These are phyloP conservation scores for Fusarium kyushuense DNA, from an alignment of 2,329 filamentous ascomycete genomes.

Conservation along the genomic window DNA sequence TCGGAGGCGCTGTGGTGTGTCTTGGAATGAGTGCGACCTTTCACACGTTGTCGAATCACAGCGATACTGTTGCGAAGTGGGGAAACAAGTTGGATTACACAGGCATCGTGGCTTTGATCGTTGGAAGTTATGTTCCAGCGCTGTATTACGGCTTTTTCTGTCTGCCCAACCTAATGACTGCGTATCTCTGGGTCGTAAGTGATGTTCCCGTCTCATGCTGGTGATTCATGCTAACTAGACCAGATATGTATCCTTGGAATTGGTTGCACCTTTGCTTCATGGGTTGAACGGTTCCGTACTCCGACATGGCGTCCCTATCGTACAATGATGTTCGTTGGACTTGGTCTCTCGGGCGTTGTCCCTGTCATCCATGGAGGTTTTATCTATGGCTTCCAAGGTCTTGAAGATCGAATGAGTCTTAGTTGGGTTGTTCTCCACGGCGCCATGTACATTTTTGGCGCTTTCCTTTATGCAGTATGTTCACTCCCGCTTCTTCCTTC, in stretches of 20 bases:
- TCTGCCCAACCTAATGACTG: slow-evolving; percentile 70
- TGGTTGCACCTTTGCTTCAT: slow-evolving; percentile 81
- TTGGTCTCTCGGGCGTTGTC: slow-evolving; percentile 85
- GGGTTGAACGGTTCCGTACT: slow-evolving; percentile 85
- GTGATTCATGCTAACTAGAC: slow-evolving; percentile 28
- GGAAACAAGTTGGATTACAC: slow-evolving; percentile 96
- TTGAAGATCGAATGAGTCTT: slow-evolving; percentile 81
- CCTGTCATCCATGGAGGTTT: slow-evolving; percentile 82
- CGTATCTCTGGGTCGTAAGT: slow-evolving; percentile 82
- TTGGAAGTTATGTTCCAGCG: slow-evolving; percentile 89
- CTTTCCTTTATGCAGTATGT: slow-evolving; percentile 84
- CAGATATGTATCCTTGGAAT: slow-evolving; percentile 82
- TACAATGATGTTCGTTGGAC: slow-evolving; percentile 87
- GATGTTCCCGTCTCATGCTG: neutral
- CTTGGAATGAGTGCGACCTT: slow-evolving; percentile 86
- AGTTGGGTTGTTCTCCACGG: slow-evolving; percentile 85
- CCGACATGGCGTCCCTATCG: slow-evolving; percentile 87
- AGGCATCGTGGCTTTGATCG: slow-evolving; percentile 91
- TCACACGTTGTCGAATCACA: slow-evolving; percentile 89
- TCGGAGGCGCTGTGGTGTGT: slow-evolving; percentile 77
- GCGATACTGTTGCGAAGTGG: slow-evolving; percentile 78
- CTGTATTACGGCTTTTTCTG: slow-evolving; percentile 89
- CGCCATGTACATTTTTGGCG: slow-evolving; percentile 85
- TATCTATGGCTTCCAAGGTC: slow-evolving; percentile 73
- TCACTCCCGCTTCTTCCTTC: neutral